Conservation (phyloP, 2,329 filamentous ascomycete species). For the Nemania sp. region DNA sequence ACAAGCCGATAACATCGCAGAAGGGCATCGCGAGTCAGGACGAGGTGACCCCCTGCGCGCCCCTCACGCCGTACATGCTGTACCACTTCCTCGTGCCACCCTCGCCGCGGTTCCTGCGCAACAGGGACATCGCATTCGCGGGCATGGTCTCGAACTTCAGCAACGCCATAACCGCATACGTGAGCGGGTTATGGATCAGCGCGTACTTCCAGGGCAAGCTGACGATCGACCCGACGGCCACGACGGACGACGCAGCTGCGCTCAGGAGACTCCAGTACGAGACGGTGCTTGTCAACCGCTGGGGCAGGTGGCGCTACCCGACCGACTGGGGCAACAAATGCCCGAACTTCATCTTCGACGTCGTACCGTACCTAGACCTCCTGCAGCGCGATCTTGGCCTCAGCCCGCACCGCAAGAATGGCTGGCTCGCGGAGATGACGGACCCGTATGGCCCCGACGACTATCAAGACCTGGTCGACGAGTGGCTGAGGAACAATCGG, state of each 20-base stretch:
- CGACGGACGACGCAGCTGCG: slow-evolving; percentile 4
- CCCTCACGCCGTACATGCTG: slow-evolving; percentile 46
- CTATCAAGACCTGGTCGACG: slow-evolving; percentile 56
- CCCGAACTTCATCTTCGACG: slow-evolving; percentile 77
- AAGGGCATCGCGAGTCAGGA: slow-evolving; percentile 42
- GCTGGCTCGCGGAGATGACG: slow-evolving; percentile 55
- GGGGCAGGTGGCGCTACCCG: slow-evolving; percentile 70
- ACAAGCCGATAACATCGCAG: slow-evolving; percentile 48
- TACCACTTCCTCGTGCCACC: slow-evolving; percentile 51
- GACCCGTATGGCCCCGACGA: slow-evolving; percentile 62
- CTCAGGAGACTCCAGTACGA: slow-evolving; percentile 49
- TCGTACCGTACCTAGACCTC: slow-evolving; percentile 71
- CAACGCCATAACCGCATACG: slow-evolving; percentile 48
- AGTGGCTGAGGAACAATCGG: slow-evolving; percentile 47
- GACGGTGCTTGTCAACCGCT: slow-evolving; percentile 67
- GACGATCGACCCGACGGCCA: slow-evolving; percentile 7
- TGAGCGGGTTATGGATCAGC: slow-evolving; percentile 57
- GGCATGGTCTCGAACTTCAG: slow-evolving; percentile 51
- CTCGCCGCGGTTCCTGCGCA: slow-evolving; percentile 39
- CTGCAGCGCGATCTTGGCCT: slow-evolving; percentile 68
- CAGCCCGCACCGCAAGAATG: slow-evolving; percentile 57
- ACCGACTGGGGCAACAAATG: slow-evolving; percentile 63
- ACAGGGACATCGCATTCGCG: slow-evolving; percentile 52
- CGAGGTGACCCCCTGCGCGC: slow-evolving; percentile 28
- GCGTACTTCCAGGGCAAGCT: slow-evolving; percentile 56